Conservation (phyloP, 2,329 filamentous ascomycete species). For the Phyllosticta citribraziliensis region DNA sequence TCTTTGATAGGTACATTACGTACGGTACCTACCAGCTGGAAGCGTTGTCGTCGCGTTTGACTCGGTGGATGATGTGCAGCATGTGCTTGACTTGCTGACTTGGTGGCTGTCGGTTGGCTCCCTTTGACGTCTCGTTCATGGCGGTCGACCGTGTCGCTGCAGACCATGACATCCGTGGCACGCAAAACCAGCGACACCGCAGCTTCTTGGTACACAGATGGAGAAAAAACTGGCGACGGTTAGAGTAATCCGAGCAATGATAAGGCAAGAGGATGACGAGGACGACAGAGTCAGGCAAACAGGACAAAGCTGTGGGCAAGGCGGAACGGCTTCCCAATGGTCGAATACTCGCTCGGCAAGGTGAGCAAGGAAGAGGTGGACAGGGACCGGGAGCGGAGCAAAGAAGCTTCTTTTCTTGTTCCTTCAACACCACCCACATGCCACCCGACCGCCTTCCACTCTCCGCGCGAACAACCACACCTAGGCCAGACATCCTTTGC, state of each 20-base stretch:
- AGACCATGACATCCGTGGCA: too few species aligned
- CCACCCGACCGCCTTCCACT: background rate
- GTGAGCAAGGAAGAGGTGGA: background rate
- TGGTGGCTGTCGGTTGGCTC: too few species aligned
- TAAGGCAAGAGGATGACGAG: background rate
- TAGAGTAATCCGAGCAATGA: background rate
- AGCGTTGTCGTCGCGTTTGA: background rate
- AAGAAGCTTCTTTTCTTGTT: background rate
- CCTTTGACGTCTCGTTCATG: too few species aligned
- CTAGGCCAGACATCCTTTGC: background rate
- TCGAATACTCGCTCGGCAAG: background rate
- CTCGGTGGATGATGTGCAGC: too few species aligned
- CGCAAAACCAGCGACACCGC: too few species aligned
- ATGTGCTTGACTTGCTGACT: too few species aligned
- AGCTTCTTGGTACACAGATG: too few species aligned
- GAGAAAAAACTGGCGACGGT: too few species aligned
- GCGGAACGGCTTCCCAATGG: background rate
- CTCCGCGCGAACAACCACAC: too few species aligned
- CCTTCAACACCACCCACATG: background rate
- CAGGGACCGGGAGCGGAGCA: background rate
- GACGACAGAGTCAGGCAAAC: background rate
- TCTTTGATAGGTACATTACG: background rate
- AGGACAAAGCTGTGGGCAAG: background rate
- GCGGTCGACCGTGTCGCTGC: too few species aligned
- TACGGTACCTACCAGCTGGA: background rate